phyloP scores from a whole-genome alignment of 306 rosid species.

The Corylus heterophylla region DNA sequence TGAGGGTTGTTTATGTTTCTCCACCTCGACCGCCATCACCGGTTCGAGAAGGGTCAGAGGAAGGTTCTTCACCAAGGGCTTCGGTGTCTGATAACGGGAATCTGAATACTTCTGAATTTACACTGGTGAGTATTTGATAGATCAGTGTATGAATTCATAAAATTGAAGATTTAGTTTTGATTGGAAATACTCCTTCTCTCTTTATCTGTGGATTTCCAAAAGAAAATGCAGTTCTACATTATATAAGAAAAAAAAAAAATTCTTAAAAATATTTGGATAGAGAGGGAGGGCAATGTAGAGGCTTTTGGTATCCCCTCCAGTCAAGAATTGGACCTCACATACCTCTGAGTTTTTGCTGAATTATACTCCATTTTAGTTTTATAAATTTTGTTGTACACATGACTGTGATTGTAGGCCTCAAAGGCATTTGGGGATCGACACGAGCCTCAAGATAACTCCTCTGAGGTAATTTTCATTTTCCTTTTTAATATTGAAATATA shows the following conservation, averaged over 20 bases:
- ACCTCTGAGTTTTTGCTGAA: not conserved
- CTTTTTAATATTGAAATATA: conserved; percentile 2
- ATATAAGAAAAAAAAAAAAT: no score
- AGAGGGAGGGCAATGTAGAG: no score
- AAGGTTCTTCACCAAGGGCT: conserved; percentile 83
- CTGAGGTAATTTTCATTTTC: conserved; percentile 51
- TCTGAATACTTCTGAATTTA: conserved; percentile 51
- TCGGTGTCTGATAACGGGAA: conserved; percentile 81
- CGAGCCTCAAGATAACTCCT: conserved; percentile 57
- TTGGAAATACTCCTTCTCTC: no score
- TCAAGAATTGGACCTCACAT: no score
- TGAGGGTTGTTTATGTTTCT: conserved; percentile 80
- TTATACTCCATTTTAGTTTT: not conserved
- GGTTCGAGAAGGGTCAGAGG: conserved; percentile 85
- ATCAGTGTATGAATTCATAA: conserved; percentile 5
- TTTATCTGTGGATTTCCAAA: no score
- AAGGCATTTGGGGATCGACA: conserved; percentile 48
- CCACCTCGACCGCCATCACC: conserved; percentile 88
- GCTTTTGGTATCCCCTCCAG: no score
- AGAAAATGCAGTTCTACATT: no score
- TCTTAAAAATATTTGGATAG: no score
- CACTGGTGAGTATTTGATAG: conserved; percentile 47
- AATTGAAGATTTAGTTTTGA: no score
- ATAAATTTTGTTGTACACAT: conserved; percentile 16
- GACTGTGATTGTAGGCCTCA: conserved; percentile 50